Percentiles rank a stretch among this genome's conserved stretches.
Conservation (phyloP, 257 asterid species). For the Nicotiana noctiflora region DNA sequence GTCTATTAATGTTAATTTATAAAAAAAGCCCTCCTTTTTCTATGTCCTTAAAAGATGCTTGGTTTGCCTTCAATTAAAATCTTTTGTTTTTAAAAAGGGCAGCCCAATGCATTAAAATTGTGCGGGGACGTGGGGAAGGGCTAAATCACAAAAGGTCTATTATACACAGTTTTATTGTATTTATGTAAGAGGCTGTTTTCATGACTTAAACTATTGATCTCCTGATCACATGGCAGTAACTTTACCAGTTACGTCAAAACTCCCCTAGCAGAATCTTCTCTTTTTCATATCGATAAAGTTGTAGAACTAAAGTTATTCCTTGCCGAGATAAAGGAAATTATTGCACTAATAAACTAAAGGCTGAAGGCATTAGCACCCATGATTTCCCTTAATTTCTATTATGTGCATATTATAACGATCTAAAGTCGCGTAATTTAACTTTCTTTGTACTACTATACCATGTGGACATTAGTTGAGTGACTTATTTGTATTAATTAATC, state of each 20-base stretch:
- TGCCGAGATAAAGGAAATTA: not conserved
- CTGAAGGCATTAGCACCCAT: no score
- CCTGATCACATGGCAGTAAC: no score
- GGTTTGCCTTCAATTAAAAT: not conserved
- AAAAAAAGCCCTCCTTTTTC: not conserved
- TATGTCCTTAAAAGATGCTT: not conserved
- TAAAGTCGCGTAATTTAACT: not conserved
- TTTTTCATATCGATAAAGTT: not conserved
- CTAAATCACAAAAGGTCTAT: no score
- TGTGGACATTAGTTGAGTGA: not conserved
- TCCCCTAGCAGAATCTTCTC: not conserved
- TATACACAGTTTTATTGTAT: no score
- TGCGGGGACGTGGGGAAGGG: no score
- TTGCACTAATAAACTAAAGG: not conserved
- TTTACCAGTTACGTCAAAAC: no score
- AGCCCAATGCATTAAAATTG: no score
- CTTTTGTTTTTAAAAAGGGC: not conserved
- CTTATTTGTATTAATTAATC: no score
- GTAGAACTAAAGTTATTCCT: not conserved
- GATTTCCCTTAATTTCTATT: not conserved
- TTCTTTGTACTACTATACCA: not conserved
- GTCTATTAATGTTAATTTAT: no score
- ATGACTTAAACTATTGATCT: no score
- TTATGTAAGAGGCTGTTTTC: no score
- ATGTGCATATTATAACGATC: not conserved